A percentile compares a stretch with the other conserved stretches of the same genome.
Evolutionary conservation across 1,284 basidiomycete genomes (phyloP).

Genomic region (Moesziomyces globuligerus): DNA sequence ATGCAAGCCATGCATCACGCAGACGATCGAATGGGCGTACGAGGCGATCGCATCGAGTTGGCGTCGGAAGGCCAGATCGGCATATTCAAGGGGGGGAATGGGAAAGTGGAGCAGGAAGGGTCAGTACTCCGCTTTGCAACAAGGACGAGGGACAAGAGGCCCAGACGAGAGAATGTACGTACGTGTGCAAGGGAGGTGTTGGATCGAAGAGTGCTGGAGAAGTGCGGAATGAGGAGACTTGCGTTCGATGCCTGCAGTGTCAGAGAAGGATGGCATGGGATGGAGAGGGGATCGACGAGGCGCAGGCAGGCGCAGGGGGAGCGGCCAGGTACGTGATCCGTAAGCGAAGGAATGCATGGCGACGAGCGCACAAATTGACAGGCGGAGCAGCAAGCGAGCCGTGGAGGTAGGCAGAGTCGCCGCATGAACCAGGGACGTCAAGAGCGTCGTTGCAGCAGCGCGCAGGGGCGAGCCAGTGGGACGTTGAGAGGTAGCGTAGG

Average conservation of each 20-base stretch:
- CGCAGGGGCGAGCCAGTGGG: conserved; percentile 11
- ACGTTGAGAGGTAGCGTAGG: too few relatives aligned
- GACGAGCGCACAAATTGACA: conserved; percentile 24
- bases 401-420: too few relatives aligned
- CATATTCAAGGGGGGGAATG: conserved; percentile 1
- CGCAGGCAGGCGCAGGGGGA: conserved; percentile 3
- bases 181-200: conserved; percentile 8
- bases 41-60: background rate
- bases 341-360: conserved; percentile 1
- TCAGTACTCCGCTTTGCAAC: conserved; percentile 2
- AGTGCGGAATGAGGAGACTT: conserved; percentile 12
- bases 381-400: background rate
- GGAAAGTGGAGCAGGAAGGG: background rate
- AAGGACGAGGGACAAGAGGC: background rate
- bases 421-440: conserved; percentile 2
- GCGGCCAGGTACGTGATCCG: conserved; percentile 19
- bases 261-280: background rate
- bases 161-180: conserved; percentile 3
- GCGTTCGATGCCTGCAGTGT: conserved; percentile 11
- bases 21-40: background rate
- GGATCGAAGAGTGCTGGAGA: conserved; percentile 7
- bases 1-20: background rate
- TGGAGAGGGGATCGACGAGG: conserved; percentile 7
- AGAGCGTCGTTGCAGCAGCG: conserved; percentile 2
- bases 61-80: background rate